A percentile compares a stretch with the other conserved stretches of the same genome.
Conservation (phyloP, 352 stramenopile species). For the Globisporangium acanthophoron region DNA sequence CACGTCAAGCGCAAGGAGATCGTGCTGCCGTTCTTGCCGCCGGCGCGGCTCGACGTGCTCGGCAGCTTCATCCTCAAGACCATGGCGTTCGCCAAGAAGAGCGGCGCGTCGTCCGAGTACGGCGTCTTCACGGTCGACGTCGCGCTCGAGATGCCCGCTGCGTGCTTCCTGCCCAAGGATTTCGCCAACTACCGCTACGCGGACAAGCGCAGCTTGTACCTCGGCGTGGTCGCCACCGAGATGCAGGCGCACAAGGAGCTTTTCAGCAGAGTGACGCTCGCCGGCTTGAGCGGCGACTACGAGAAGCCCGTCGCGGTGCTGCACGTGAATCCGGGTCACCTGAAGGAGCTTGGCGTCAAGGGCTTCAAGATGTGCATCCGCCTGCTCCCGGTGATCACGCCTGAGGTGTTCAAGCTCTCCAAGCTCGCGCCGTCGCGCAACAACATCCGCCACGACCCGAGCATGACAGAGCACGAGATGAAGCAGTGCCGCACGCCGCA, state of each 20-base stretch:
- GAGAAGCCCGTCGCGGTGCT: conserved; percentile 74
- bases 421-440: conserved; percentile 78
- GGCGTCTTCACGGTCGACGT: conserved; percentile 69
- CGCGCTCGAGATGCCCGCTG: conserved; percentile 71
- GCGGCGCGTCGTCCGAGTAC: conserved; percentile 32
- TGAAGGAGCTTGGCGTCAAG: conserved; percentile 47
- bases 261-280: conserved; percentile 50
- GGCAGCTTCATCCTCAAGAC: conserved; percentile 87
- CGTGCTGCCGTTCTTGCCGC: conserved; percentile 76
- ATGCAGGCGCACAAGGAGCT: conserved; percentile 38
- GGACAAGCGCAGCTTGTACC: conserved; percentile 87
- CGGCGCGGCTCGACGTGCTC: conserved; percentile 72
- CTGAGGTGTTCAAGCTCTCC: conserved; percentile 70
- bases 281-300: conserved; percentile 69
- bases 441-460: conserved; percentile 80
- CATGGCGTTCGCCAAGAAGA: conserved; percentile 62
- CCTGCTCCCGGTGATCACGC: conserved; percentile 63
- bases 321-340: conserved; percentile 30
- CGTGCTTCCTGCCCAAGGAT: conserved; percentile 86
- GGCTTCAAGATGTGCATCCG: conserved; percentile 48
- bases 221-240: conserved; percentile 62
- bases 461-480: conserved; percentile 70
- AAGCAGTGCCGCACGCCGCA: conserved; percentile 65
- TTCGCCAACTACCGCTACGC: conserved; percentile 88
- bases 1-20: conserved; percentile 83